Base-by-base conservation (phyloP, 306 rosid genomes). In the Casuarina equisetifolia region DNA sequence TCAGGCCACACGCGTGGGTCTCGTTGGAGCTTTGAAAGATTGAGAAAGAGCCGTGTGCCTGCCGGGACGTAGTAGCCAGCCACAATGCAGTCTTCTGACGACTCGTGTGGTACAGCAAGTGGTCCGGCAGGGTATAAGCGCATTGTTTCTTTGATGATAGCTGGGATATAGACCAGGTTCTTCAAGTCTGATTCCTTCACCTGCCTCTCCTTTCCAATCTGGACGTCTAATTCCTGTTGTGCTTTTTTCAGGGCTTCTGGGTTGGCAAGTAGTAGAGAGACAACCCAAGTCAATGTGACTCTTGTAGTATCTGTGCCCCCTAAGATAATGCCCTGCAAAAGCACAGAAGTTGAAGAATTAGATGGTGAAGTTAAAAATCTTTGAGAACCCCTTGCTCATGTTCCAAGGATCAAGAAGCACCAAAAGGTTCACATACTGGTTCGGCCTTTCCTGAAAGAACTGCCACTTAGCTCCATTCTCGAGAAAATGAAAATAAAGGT, bases 41-140 rank as follows among this genome's bases (percentile, higher is more conserved):
- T 81, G 0, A 69, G 15, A 25, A 78, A 5, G 13, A 81, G 19
- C 3, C 79, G 74, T 1, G 85, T 81, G 16, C 88, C 83, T 44
- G 57, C n/a, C 0, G 66, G 45, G 7, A 79, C 63, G 15, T 48
- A 62, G 38, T 64, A 71, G 38, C 87, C 89, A 0, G 61, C 87
- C 1, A 80, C 51, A 66, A 67, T 72, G 44, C 87, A 83, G 2
- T 86, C 87, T 35, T 74, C 39, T 2, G 5, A 36, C 55, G 73
- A 77, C 16, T 43, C 66, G 1, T 51, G 85, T 1, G 83, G 87
- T 0, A 39, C 73, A 5, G 64, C 25, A 4, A 86, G 64, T 9
- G 82, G 82, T 5, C 35, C 85, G 3, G 77, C 59, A 1, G 87
- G 89, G 15, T 83, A 80, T 62, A 85, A 8, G 4, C 83, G 70